These are phyloP conservation scores for Rhodotorula toruloides DNA, from an alignment of 768 basidiomycete genomes.

Conservation along the genomic window DNA sequence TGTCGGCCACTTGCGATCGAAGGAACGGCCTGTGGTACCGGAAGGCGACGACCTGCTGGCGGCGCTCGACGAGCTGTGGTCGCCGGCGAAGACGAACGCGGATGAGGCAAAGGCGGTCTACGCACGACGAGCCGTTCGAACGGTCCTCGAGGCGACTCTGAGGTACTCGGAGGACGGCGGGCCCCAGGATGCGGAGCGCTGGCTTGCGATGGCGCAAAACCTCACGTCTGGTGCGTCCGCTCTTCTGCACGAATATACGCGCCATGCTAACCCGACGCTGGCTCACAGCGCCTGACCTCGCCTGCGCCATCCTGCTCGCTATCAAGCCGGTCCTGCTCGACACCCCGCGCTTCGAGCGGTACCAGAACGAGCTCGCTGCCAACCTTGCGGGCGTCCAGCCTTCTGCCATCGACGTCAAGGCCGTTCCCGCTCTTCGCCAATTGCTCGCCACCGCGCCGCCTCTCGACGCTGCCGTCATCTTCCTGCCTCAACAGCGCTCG, in stretches of 20 bases:
- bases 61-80: constrained; percentile 18
- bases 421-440: constrained; percentile 63
- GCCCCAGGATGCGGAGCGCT: constrained; percentile 64
- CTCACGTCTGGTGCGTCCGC: constrained; percentile 42
- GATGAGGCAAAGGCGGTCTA: constrained; percentile 51
- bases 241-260: no score
- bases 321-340: constrained; percentile 63
- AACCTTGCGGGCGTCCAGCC: constrained; percentile 63
- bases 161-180: constrained; percentile 60
- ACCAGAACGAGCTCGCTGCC: constrained; percentile 87
- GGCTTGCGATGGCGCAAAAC: constrained; percentile 66
- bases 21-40: background rate
- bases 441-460: constrained; percentile 70
- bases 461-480: constrained; percentile 69
- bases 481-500: constrained; percentile 76
- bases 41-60: constrained; percentile 41
- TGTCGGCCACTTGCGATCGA: constrained; percentile 12
- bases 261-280: background rate
- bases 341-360: constrained; percentile 65
- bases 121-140: constrained; percentile 59
- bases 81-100: background rate
- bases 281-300: constrained; percentile 61
- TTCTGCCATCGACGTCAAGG: constrained; percentile 61
- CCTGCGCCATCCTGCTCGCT: constrained; percentile 62
- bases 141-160: constrained; percentile 57